These are phyloP conservation scores for Aspergillus sp. DNA, from an alignment of 2,329 filamentous ascomycete genomes.

Conservation along the genomic window DNA sequence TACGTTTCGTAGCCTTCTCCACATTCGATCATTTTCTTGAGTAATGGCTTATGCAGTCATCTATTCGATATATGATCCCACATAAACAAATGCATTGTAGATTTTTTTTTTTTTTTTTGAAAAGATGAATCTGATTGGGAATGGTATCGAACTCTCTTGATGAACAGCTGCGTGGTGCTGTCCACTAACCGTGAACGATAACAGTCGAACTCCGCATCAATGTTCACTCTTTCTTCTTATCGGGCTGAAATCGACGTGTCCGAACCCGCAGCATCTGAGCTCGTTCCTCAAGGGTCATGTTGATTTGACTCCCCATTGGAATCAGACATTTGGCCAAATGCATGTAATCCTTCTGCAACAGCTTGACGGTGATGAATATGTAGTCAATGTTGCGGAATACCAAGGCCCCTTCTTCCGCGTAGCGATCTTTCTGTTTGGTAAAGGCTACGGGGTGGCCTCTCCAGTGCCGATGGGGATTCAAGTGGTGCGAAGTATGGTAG, in stretches of 20 bases:
- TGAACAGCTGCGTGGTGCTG: too few species aligned
- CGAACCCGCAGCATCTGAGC: conserved; percentile 57
- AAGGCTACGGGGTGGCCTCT: conserved; percentile 71
- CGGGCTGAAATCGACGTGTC: conserved; percentile 56
- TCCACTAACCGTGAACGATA: too few species aligned
- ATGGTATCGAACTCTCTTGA: too few species aligned
- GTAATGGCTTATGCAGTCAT: too few species aligned
- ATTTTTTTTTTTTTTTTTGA: too few species aligned
- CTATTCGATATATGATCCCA: too few species aligned
- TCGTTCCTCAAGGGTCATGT: conserved; percentile 58
- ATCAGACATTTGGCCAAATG: conserved; percentile 64
- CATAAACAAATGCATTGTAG: too few species aligned
- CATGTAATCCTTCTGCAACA: conserved; percentile 65
- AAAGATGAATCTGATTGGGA: too few species aligned
- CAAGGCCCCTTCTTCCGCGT: conserved; percentile 60
- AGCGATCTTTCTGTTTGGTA: conserved; percentile 60
- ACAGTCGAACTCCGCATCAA: background rate
- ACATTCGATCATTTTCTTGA: too few species aligned
- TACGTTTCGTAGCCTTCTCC: too few species aligned
- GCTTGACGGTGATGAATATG: conserved; percentile 62
- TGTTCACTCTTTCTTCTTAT: background rate
- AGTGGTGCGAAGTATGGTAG: conserved; percentile 60
- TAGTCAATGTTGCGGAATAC: conserved; percentile 80
- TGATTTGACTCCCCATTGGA: conserved; percentile 65
- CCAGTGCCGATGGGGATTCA: conserved; percentile 57